Evolutionary conservation across 352 stramenopile species (phyloP).

Genomic region (Phytophthora sojae): DNA sequence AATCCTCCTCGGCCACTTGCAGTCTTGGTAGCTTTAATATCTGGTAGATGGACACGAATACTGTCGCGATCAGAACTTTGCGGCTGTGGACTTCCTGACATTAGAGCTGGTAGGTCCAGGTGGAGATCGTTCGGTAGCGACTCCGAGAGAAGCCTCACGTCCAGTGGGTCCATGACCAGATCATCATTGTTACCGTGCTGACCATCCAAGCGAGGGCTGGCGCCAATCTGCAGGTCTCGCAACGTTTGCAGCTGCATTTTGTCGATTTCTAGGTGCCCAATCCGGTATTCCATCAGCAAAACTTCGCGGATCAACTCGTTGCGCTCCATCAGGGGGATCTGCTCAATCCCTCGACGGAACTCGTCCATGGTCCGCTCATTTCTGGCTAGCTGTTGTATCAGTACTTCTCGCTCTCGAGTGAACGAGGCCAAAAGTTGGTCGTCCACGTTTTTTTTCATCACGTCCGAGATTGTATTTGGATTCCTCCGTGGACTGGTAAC

Average conservation of each 20-base stretch:
- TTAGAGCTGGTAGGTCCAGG: conserved; percentile 14
- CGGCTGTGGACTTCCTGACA: conserved; percentile 4
- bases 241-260: conserved; percentile 89
- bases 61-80: conserved; percentile 22
- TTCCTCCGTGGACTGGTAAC: not conserved
- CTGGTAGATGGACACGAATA: conserved; percentile 17
- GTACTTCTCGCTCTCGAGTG: conserved; percentile 15
- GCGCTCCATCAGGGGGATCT: conserved; percentile 45
- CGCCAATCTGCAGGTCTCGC: conserved; percentile 26
- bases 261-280: conserved; percentile 91
- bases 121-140: conserved; percentile 10
- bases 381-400: conserved; percentile 38
- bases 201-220: conserved; percentile 4
- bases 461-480: not conserved
- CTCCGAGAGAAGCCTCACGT: conserved; percentile 8
- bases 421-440: conserved; percentile 20
- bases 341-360: conserved; percentile 60
- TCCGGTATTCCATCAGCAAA: conserved; percentile 86
- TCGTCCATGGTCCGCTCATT: conserved; percentile 66
- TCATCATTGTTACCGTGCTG: conserved; percentile 39
- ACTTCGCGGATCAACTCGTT: conserved; percentile 70
- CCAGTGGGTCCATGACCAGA: conserved; percentile 9
- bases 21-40: conserved; percentile 25
- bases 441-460: not conserved
- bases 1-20: conserved; percentile 24